Evolutionary conservation across 768 basidiomycete species (phyloP).

Genomic region (Crassisporium funariophilum): DNA sequence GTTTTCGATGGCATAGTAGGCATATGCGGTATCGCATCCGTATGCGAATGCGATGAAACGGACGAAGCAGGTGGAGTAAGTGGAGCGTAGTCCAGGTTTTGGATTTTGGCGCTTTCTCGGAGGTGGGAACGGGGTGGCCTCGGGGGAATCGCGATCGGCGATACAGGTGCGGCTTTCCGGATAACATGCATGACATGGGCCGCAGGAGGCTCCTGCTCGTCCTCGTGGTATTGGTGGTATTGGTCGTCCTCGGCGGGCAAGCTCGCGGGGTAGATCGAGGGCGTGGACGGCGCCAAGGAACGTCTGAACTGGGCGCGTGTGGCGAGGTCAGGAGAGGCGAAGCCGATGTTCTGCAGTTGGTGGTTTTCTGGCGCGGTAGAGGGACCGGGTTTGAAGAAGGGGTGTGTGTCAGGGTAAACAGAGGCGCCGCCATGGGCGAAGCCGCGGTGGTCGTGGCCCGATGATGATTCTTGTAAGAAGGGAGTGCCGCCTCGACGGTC

Average conservation of each 20-base stretch:
- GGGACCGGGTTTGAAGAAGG: slow-evolving; percentile 17
- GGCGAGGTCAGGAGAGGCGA: slow-evolving; percentile 14
- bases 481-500: slow-evolving; percentile 11
- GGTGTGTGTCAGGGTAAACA: slow-evolving; percentile 21
- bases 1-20: no score
- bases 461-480: neutral
- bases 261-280: slow-evolving; percentile 52
- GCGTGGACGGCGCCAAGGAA: slow-evolving; percentile 45
- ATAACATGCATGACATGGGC: no score
- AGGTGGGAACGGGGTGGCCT: slow-evolving; percentile 32
- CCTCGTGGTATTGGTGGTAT: slow-evolving; percentile 11
- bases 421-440: slow-evolving; percentile 1
- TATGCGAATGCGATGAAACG: slow-evolving; percentile 33
- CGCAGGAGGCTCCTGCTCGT: slow-evolving; percentile 1
- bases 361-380: neutral
- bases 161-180: slow-evolving; percentile 6
- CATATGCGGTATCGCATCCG: no score
- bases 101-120: slow-evolving; percentile 26
- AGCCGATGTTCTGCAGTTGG: slow-evolving; percentile 9
- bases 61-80: slow-evolving; percentile 46
- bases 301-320: slow-evolving; percentile 19
- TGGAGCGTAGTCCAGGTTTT: slow-evolving; percentile 31
- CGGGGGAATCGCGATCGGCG: slow-evolving; percentile 28
- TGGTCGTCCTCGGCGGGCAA: slow-evolving; percentile 36
- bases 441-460: neutral